Base-by-base conservation (phyloP, 208 protist genomes). In the Leishmania braziliensis region DNA sequence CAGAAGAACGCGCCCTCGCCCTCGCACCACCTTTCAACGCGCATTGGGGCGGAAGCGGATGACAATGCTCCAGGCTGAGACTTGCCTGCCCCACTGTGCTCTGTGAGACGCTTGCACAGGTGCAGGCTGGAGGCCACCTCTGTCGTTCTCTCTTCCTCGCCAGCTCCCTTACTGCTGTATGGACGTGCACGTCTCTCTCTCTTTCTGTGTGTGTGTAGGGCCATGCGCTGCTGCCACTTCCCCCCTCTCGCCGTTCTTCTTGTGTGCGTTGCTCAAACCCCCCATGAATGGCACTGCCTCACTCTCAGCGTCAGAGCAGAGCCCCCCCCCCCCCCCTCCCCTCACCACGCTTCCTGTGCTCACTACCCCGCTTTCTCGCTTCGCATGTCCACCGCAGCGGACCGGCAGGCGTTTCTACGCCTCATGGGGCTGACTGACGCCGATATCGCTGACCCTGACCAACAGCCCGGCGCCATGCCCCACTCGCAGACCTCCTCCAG, bases 341-440 rank as follows among this genome's bases (percentile, higher is more conserved):
- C 33, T 6, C 65, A 73, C 23, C 26, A 46, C 26, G 23, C 39
- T 12, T 53, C 29, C 54, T 80, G 36, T 50, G 51, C 29, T 50
- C 29, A 62, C 18, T 36, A 46, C 48, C 36, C 48, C n/a, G 29
- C 33, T 84, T 26, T 86, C 62, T 73, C 71, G 78, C 62, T 74
- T 82, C 43, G 60, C 12, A 84, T 78, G 70, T 82, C 83, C 62
- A 39, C 85, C 0, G 73, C 69, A 65, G 85, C 84, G 4, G 88
- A 96, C 36, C 87, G 93, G 3, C 81, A 90, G 62, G 90, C 88
- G 3, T 98, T 98, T 83, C 88, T 98, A 86, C 87, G 88, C 18
- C 71, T 82, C 75, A 90, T 98, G 80, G 95, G 95, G 16, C 92
- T 98, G 33, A 90, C 90, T 0, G 77, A 78, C 18, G 91, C 94